These are phyloP conservation scores for Royoungia palumana DNA, from an alignment of 768 basidiomycete species.

Conservation along the genomic window DNA sequence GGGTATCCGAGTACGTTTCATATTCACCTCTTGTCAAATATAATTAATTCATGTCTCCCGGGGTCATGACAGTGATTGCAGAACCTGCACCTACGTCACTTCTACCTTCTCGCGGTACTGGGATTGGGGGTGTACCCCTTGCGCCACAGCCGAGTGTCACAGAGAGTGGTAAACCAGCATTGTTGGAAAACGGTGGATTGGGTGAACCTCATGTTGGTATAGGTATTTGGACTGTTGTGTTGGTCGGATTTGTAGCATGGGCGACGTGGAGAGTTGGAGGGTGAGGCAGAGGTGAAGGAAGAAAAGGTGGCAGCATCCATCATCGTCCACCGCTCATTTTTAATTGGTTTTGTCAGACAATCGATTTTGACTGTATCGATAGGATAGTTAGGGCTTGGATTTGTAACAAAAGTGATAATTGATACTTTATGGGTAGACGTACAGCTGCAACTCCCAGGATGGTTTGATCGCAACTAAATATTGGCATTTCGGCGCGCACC, in stretches of 20 bases:
- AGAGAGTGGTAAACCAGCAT: slow-evolving; percentile 1
- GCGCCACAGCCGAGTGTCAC: slow-evolving; percentile 19
- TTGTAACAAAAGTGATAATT: slow-evolving; percentile 7
- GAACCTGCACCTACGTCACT: slow-evolving; percentile 40
- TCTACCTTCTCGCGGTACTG: slow-evolving; percentile 19
- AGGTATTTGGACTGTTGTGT: slow-evolving; percentile 17
- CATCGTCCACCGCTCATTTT: neutral
- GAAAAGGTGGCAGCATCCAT: neutral
- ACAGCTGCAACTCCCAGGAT: too few species aligned
- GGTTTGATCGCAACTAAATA: too few species aligned
- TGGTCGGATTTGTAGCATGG: slow-evolving; percentile 19
- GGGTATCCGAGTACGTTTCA: slow-evolving; percentile 29
- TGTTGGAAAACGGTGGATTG: slow-evolving; percentile 16
- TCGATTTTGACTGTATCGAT: slow-evolving; percentile 4
- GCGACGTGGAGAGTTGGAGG: slow-evolving; percentile 12
- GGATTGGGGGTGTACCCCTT: slow-evolving; percentile 30
- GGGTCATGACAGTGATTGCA: slow-evolving; percentile 32
- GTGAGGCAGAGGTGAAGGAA: slow-evolving; percentile 3
- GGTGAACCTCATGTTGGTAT: slow-evolving; percentile 6
- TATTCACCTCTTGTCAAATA: neutral
- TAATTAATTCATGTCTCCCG: neutral
- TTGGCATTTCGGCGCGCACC: too few species aligned
- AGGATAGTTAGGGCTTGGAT: slow-evolving; percentile 1
- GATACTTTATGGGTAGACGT: too few species aligned
- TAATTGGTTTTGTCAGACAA: neutral